A percentile compares a stretch with the other conserved stretches of the same genome.
phyloP scores from a whole-genome alignment of 495 filamentous ascomycete species.

The Gamarada debralockiae region DNA sequence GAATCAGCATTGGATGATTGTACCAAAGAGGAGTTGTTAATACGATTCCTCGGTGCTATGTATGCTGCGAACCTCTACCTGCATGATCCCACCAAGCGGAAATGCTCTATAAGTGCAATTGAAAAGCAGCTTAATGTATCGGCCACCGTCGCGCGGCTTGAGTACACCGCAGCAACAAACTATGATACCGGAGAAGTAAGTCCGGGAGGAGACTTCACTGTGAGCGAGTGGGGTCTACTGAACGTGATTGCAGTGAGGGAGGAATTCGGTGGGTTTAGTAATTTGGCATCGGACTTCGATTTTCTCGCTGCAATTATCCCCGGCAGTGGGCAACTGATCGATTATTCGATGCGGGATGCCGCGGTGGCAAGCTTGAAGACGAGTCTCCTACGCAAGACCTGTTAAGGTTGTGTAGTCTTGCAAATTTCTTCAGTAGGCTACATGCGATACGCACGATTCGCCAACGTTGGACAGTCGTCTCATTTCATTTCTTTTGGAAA shows the following conservation, averaged over 20 bases:
- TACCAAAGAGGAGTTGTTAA: conserved; percentile 9
- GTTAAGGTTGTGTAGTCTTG: too few species aligned
- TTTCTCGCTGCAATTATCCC: conserved; percentile 26
- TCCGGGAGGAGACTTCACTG: conserved; percentile 19
- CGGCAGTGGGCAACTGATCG: conserved; percentile 29
- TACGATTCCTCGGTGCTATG: conserved; percentile 29
- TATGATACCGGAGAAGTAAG: conserved; percentile 21
- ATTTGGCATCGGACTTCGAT: conserved; percentile 20
- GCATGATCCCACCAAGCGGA: conserved; percentile 13
- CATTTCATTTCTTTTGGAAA: too few species aligned
- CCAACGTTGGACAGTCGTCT: too few species aligned
- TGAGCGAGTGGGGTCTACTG: conserved; percentile 23
- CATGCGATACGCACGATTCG: too few species aligned
- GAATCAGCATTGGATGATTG: conserved; percentile 14
- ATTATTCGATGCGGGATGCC: conserved; percentile 26
- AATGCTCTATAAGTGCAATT: conserved; percentile 22
- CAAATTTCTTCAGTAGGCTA: too few species aligned
- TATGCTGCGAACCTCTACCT: conserved; percentile 24
- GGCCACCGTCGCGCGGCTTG: conserved; percentile 10
- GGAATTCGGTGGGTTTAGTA: conserved; percentile 28
- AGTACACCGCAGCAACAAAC: conserved; percentile 22
- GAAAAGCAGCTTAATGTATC: conserved; percentile 22
- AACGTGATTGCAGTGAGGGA: conserved; percentile 27
- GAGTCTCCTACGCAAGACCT: conserved; percentile 2
- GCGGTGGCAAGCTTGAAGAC: conserved; percentile 16